Evolutionary conservation across 1,284 basidiomycete species (phyloP), one percentile per base, ranked within the genome.

Genomic region (Sanghuangporus weigelae): DNA sequence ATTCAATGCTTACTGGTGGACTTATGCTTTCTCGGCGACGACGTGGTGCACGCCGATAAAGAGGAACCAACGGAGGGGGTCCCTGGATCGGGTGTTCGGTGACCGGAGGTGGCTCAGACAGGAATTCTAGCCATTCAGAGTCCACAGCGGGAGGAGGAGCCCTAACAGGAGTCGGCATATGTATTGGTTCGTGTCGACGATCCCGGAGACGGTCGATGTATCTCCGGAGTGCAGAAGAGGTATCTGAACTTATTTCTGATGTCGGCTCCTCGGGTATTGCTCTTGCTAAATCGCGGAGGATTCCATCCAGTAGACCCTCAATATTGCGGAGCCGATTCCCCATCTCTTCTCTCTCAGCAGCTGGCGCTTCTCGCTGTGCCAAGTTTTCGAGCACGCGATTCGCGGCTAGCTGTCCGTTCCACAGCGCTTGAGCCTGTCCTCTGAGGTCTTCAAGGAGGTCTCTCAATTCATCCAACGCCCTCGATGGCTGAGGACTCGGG

Each of bases 351-450:
- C 75, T 73, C 16, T 76, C 75, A 19, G 68, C 49, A 39, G 68
- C n/a, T 2, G 66, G 48, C 0, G 21, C 49, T 36, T 59, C 40
- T 23, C n/a, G 72, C 71, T 31, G 67, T 8, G 76, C 75, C 39
- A 84, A 70, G 53, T 83, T 78, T 35, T 81, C 76, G 48, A 83
- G 65, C 65, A 77, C 75, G 42, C 80, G 77, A 60, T 85, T 85
- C 5, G 86, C 81, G 0, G 80, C 75, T 0, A 73, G 69, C 71
- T 91, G 89, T 2, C 81, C 83, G 57, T 88, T 79, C 74, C 80
- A 78, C 16, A 91, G 71, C 3, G 76, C 79, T 2, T 74, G 74
- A 2, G 85, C 73, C 68, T 85, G 81, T 12, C 81, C 78, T 56
- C 79, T 77, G 48, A 90, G 76, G 11, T 76, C 77, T 14, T 79